phyloP scores from a whole-genome alignment of 169 alveolate genomes.

The Perkinsus marinus region DNA sequence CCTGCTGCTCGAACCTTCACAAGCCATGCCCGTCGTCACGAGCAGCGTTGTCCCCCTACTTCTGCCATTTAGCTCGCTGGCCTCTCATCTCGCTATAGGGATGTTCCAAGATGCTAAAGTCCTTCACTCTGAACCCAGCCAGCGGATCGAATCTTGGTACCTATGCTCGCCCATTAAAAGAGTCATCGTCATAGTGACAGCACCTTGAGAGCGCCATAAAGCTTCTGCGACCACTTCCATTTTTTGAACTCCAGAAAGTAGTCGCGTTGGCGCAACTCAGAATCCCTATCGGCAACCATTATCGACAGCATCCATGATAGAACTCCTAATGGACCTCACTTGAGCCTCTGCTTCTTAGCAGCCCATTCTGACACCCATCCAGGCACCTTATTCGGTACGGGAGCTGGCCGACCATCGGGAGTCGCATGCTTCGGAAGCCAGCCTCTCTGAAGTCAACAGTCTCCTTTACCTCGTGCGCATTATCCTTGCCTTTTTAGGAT shows the following conservation, averaged over 20 bases:
- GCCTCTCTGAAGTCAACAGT: neutral
- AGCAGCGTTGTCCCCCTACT: no score
- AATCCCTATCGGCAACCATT: constrained; percentile 25
- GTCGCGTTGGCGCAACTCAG: neutral
- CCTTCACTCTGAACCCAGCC: neutral
- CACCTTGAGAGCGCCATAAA: constrained; percentile 48
- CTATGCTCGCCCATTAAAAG: neutral
- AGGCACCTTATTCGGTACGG: constrained; percentile 45
- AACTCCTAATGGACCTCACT: constrained; percentile 12
- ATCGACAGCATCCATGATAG: constrained; percentile 23
- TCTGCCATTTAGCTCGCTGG: neutral
- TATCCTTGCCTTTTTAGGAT: constrained; percentile 60
- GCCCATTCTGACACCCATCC: constrained; percentile 61
- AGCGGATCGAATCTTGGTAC: neutral
- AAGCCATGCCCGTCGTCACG: neutral
- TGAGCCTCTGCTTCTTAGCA: constrained; percentile 32
- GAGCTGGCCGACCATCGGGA: constrained; percentile 56
- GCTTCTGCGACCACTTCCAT: constrained; percentile 59
- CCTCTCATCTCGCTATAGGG: neutral
- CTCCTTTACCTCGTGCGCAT: neutral
- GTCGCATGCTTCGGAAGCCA: constrained; percentile 41
- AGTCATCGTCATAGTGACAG: neutral
- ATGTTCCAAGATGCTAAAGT: neutral
- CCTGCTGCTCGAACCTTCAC: neutral
- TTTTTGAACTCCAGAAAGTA: constrained; percentile 24